Conservation (phyloP, 1,284 basidiomycete species). For the Dichomitus squalens region DNA sequence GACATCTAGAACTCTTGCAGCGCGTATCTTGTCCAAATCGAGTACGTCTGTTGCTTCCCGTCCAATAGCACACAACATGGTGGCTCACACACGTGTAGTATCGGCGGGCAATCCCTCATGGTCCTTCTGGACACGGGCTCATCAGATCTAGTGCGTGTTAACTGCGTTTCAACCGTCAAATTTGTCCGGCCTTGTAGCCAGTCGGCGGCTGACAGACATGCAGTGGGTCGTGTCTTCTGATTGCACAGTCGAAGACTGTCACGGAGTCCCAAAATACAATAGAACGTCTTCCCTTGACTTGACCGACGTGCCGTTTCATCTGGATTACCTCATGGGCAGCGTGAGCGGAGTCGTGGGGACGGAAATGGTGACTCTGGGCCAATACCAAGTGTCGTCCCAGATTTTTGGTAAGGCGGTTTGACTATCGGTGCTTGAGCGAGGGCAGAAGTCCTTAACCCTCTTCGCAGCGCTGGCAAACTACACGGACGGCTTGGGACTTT, state of each 20-base stretch:
- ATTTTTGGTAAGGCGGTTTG: conserved; percentile 39
- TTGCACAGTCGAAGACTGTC: conserved; percentile 36
- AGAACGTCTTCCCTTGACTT: conserved; percentile 34
- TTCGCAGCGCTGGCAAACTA: conserved; percentile 47
- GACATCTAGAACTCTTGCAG: conserved; percentile 27
- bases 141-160: conserved; percentile 45
- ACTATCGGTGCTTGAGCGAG: background rate
- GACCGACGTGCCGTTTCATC: conserved; percentile 39
- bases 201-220: conserved; percentile 14
- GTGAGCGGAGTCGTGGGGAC: conserved; percentile 46
- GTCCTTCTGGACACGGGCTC: conserved; percentile 62
- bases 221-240: conserved; percentile 43
- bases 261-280: conserved; percentile 35
- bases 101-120: conserved; percentile 50
- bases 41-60: conserved; percentile 30
- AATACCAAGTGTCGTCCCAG: conserved; percentile 43
- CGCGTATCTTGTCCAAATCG: conserved; percentile 43
- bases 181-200: background rate
- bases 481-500: conserved; percentile 47
- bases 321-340: conserved; percentile 50
- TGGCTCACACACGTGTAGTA: conserved; percentile 29
- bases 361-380: conserved; percentile 47
- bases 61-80: background rate
- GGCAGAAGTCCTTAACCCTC: conserved; percentile 2
- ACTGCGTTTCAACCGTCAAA: background rate